Evolutionary conservation across 257 asterid species (phyloP), one percentile per base, ranked within the genome.

Genomic region (Solanum gracilifrons): DNA sequence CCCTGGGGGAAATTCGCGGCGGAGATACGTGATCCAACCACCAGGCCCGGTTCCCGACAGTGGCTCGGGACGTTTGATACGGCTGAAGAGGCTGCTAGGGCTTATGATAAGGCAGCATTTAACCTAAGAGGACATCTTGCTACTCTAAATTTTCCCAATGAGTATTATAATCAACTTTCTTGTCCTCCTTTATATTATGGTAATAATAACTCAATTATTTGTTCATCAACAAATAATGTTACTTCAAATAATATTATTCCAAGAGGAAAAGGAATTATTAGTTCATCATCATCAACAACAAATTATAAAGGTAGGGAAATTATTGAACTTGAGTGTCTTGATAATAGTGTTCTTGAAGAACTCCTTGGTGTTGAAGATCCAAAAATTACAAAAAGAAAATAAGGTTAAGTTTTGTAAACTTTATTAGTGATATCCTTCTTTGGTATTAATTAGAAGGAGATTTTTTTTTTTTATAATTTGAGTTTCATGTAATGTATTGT

Each of bases 1-100:
- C 94, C 96, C 1, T 93, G 96, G 96, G 96, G 96, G 33, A 94
- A 93, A 77, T 93, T 88, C 4, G 98, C 96, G 48, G 95, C 98
- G 27, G 98, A 94, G 94, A 94, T 94, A 71, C 95, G 98, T 0
- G 94, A 94, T 39, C 94, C 98, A 5, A 90, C 92, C 1, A 92
- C 92, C 0, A 92, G 92, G 3, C 91, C 88, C 51, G 92, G 98
- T 0, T 92, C 92, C 3, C 92, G 96, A 0, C 25, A 90, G 48
- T 94, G 98, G 96, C 94, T 94, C 1, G 96, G 98, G 0, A 94
- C 98, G 3, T 94, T 94, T 10, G 94, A 93, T 64, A 92, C 92
- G 0, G 94, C 98, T 5, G 96, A 92, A 89, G 98, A 90, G 72
- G 98, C 98, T 0, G 95, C 95, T 10, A 84, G 95, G 80, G 95